Evolutionary conservation across 2,329 filamentous ascomycete species (phyloP).

Genomic region (Pseudogymnoascus sp.): DNA sequence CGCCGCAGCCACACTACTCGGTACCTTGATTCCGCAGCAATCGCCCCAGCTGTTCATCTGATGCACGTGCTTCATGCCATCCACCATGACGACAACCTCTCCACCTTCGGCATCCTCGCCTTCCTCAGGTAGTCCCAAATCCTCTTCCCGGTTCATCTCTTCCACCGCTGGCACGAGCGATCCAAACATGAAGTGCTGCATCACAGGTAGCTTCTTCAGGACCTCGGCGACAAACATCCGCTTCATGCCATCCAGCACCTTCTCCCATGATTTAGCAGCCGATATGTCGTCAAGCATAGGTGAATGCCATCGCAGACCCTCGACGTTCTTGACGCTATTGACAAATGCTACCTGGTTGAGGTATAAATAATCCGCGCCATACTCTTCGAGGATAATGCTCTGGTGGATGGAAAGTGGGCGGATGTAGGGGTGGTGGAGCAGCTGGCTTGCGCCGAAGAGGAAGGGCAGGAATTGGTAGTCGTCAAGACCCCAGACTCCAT

Average conservation of each 20-base stretch:
- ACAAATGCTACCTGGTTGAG: conserved; percentile 90
- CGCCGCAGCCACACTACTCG: conserved; percentile 83
- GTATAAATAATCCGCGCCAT: conserved; percentile 75
- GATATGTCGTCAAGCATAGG: conserved; percentile 99
- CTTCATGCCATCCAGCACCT: conserved; percentile 90
- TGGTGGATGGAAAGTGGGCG: conserved; percentile 81
- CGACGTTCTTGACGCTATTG: conserved; percentile 92
- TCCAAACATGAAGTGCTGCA: conserved; percentile 97
- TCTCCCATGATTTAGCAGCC: conserved; percentile 77
- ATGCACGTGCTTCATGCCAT: conserved; percentile 63
- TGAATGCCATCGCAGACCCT: conserved; percentile 89
- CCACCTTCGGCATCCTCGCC: conserved; percentile 45
- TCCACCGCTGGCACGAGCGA: conserved; percentile 70
- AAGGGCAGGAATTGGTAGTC: conserved; percentile 98
- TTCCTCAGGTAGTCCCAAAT: conserved; percentile 37
- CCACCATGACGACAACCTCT: conserved; percentile 54
- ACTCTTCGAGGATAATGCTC: conserved; percentile 77
- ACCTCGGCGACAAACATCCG: conserved; percentile 96
- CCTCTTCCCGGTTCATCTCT: conserved; percentile 65
- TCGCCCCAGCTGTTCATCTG: conserved; percentile 76
- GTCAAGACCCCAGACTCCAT: conserved; percentile 95
- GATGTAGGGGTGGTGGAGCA: conserved; percentile 74
- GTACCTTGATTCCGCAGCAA: conserved; percentile 96
- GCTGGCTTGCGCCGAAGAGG: conserved; percentile 84
- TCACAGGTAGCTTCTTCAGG: conserved; percentile 84